A percentile compares a stretch with the other conserved stretches of the same genome.
phyloP scores from a whole-genome alignment of 306 rosid species.

The Abrus pulchellus region DNA sequence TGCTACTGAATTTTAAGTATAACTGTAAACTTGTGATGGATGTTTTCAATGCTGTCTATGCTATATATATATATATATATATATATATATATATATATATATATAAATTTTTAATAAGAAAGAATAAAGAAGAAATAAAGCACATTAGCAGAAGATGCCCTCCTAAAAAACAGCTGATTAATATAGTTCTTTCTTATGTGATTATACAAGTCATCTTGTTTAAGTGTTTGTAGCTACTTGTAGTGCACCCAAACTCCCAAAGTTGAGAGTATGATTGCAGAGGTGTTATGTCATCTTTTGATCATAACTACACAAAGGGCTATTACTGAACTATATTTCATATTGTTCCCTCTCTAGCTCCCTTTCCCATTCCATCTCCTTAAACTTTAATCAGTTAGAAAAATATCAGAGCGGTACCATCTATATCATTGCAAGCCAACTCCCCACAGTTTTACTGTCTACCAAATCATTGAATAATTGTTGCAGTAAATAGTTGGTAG shows the following conservation, averaged over 20 bases:
- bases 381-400: not conserved
- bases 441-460: not conserved
- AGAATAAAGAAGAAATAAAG: not conserved
- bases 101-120: not conserved
- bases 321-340: constrained; percentile 6
- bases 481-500: constrained; percentile 2
- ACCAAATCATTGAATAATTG: not conserved
- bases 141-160: not conserved
- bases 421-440: constrained; percentile 32
- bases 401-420: not conserved
- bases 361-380: constrained; percentile 10
- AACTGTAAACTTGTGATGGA: not conserved
- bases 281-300: constrained; percentile 3
- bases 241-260: not conserved
- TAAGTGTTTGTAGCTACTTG: not conserved
- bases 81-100: too few relatives aligned
- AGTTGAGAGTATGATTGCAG: not conserved
- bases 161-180: not conserved
- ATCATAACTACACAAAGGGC: constrained; percentile 1
- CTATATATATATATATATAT: too few relatives aligned
- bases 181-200: not conserved
- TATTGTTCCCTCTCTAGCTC: constrained; percentile 8
- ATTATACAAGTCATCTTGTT: not conserved
- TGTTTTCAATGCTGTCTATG: not conserved
- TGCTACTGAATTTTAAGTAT: not conserved